Percentiles rank a stretch among this genome's conserved stretches.
phyloP scores from a whole-genome alignment of 108 stramenopile species.

The Nannochloropsis oceanica region DNA sequence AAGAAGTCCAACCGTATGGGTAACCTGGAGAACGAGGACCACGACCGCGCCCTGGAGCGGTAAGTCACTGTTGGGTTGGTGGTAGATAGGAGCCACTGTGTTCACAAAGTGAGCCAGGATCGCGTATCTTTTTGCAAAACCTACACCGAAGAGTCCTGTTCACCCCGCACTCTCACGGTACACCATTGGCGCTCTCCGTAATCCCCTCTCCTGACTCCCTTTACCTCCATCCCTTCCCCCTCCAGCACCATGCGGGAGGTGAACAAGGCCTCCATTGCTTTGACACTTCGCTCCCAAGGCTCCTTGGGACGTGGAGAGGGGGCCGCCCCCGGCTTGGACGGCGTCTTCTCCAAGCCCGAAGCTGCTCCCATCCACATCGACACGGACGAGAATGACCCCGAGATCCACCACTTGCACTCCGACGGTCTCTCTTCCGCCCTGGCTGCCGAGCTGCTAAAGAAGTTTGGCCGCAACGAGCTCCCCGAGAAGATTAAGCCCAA shows the following conservation, averaged over 20 bases:
- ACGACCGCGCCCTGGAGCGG: background rate
- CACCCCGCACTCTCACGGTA: background rate
- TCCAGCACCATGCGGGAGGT: background rate
- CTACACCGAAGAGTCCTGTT: no score
- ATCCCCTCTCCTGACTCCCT: background rate
- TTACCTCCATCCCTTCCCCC: background rate
- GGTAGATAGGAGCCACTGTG: background rate
- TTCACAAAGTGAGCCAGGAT: background rate
- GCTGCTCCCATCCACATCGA: constrained; percentile 1
- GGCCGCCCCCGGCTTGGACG: background rate
- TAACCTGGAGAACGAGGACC: background rate
- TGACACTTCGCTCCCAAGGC: background rate
- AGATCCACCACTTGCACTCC: constrained; percentile 7
- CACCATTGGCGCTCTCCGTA: background rate
- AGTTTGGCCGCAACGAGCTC: constrained; percentile 46
- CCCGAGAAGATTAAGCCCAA: constrained; percentile 42
- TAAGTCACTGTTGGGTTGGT: background rate
- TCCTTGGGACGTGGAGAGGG: background rate
- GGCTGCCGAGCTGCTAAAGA: constrained; percentile 25
- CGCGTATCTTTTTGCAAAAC: background rate
- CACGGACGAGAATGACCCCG: constrained; percentile 3
- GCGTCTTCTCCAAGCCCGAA: background rate
- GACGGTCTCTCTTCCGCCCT: constrained; percentile 35
- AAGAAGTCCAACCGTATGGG: background rate
- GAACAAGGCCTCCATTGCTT: background rate